phyloP scores from a whole-genome alignment of 2,329 filamentous ascomycete genomes.

The Hypocreales sp. region DNA sequence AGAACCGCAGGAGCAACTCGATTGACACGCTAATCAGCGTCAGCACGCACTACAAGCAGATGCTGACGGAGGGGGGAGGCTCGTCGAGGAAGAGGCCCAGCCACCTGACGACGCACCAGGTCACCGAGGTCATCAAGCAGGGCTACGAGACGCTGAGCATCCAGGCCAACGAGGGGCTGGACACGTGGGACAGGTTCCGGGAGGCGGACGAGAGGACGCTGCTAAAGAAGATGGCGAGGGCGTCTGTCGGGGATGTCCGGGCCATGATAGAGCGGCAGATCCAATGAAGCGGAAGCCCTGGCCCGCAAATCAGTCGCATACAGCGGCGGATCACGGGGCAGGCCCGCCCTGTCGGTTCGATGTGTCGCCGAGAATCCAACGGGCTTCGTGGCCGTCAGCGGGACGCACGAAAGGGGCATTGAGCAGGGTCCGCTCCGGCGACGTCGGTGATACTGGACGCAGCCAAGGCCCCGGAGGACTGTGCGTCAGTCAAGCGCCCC shows the following conservation, averaged over 20 bases:
- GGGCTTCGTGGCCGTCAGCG: too few species aligned
- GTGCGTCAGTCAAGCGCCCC: too few species aligned
- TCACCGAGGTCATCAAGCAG: slow-evolving; percentile 84
- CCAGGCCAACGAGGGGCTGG: slow-evolving; percentile 72
- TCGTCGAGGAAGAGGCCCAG: slow-evolving; percentile 32
- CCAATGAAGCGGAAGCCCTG: too few species aligned
- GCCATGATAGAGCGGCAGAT: slow-evolving; percentile 37
- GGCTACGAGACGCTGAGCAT: slow-evolving; percentile 93
- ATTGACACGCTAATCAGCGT: slow-evolving; percentile 77
- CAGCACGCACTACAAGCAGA: slow-evolving; percentile 70
- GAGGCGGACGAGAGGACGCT: slow-evolving; percentile 74
- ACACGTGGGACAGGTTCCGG: slow-evolving; percentile 71
- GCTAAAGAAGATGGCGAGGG: slow-evolving; percentile 75
- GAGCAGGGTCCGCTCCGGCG: too few species aligned
- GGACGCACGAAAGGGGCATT: too few species aligned
- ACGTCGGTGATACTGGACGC: too few species aligned
- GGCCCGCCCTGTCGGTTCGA: too few species aligned
- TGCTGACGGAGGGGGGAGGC: slow-evolving; percentile 46
- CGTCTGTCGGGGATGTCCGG: slow-evolving; percentile 50
- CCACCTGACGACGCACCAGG: slow-evolving; percentile 67
- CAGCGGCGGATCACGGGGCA: too few species aligned
- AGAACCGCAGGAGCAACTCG: slow-evolving; percentile 45
- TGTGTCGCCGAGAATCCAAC: too few species aligned
- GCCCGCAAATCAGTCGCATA: too few species aligned
- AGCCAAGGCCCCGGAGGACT: too few species aligned